Evolutionary conservation across 2,329 filamentous ascomycete species (phyloP), one percentile per base, ranked within the genome.

Genomic region (Alternaria sp.): DNA sequence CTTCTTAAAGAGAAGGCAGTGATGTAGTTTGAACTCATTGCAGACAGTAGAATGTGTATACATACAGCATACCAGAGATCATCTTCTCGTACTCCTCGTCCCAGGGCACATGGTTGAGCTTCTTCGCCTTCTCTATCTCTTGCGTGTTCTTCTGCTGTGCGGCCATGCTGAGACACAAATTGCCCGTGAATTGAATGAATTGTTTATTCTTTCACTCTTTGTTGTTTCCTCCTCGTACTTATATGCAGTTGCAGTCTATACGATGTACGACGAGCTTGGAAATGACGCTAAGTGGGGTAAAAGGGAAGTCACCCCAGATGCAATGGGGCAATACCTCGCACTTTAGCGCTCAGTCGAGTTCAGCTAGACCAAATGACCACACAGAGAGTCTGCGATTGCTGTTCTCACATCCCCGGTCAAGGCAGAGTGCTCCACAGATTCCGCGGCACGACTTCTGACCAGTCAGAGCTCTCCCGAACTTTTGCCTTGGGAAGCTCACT

Each of bases 61-160:
- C 82, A 68, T 74, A 87, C 86, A 89, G 80, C 81, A 89, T 86
- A 26, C 87, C 87, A 0, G 86, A 89, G 51, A 90, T 86, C 87
- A 90, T 89, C 71, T 86, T 87, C 71, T 89, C 86, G 57, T 89
- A 90, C 63, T 89, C 85, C 8, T 89, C 87, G 62, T 86, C 85
- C 81, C 84, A 86, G 0, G 86, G 87, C 2, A 85, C 80, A 64
- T 88, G 83, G 10, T 83, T 77, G 11, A 88, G 75, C 32, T 80
- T 80, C 67, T 80, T 84, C 15, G 86, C 85, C 25, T 80, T 76
- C 50, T 79, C 81, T 40, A 87, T 80, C 47, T 80, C 78, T 26
- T 77, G 76, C 1, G 72, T 61, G 58, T 86, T 80, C 62, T 85
- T 86, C 30, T 80, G 67, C 51, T 70, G 77, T 26, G 75, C 75